Base-by-base conservation (phyloP, 768 basidiomycete genomes). In the Leccinellum albellum region DNA sequence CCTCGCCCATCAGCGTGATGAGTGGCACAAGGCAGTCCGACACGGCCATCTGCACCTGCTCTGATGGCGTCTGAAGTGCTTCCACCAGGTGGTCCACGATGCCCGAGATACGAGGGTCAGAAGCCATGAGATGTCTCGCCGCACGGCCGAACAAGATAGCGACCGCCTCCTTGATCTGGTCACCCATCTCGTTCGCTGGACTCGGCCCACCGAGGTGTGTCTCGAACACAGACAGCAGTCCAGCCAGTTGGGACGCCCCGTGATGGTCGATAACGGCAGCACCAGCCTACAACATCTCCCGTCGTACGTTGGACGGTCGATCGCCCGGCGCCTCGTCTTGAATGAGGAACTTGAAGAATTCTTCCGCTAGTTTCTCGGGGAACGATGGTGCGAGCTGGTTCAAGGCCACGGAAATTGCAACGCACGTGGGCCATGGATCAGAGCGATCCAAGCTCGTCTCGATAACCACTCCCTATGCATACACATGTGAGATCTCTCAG, bases 1-100 rank as follows among this genome's bases (percentile, higher is more conserved):
- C 58, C 45, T 21, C 77, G 31, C 78, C 76, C 79, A 92, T 88
- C 31, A 85, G 73, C 33, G 81, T 79, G 42, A 94, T 90, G 8
- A 99, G 78, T 1, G 94, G 92, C 0, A 92, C 88, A 3, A 99
- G 78, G 74, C 96, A 98, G 57, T 98, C 97, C 0, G 95, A 92
- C 1, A 98, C 94, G 8, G 97, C 95, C 46, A 92, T 87, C 70
- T 98, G 96, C 0, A 99, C 97, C 67, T 95, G 88, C 70, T 99
- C 97, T 2, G 94, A 85, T 0, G 96, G 97, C 0, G 95, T 98
- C 72, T 88, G 89, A 55, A 99, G 77, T 1, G 96, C 92, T 29
- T 91, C 90, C 8, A 96, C 84, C 20, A 98, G 77, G 10, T 94
- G 79, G 59, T 92, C 85, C 9, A 98, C 88, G 59, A 98, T 90